Conservation (phyloP, 148 eudicot genomes). For the Fagopyrum esculentum region DNA sequence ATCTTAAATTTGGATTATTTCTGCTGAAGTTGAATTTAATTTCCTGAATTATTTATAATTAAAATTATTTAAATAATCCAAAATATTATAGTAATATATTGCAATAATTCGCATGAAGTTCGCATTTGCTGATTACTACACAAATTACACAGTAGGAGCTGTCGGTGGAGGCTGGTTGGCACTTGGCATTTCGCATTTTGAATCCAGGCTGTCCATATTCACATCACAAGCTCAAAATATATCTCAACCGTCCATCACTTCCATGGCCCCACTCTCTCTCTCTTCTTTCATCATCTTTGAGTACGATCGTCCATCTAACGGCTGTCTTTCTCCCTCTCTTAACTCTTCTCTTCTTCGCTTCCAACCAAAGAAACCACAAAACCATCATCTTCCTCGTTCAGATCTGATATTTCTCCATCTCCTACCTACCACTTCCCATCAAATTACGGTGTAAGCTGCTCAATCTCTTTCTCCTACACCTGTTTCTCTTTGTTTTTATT, state of each 20-base stretch:
- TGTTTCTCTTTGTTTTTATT: neutral
- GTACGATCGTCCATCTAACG: neutral
- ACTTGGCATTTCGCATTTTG: constrained; percentile 16
- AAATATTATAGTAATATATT: neutral
- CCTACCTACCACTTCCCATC: neutral
- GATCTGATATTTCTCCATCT: constrained; percentile 9
- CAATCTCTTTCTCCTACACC: constrained; percentile 7
- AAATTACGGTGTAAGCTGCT: constrained; percentile 10
- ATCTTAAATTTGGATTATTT: too few species aligned
- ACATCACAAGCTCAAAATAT: constrained; percentile 16
- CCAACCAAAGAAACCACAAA: constrained; percentile 16
- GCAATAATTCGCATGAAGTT: neutral
- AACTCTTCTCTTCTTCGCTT: constrained; percentile 16
- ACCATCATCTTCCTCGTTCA: constrained; percentile 5
- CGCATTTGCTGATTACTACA: neutral
- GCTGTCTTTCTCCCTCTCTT: constrained; percentile 8
- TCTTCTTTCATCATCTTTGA: neutral
- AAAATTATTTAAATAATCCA: neutral
- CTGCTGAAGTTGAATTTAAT: too few species aligned
- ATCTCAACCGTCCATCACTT: constrained; percentile 24
- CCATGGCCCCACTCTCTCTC: neutral
- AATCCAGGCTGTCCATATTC: neutral
- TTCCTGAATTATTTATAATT: neutral
- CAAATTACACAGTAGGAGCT: neutral
- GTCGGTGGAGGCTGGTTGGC: constrained; percentile 28